Conservation (phyloP, 2,329 filamentous ascomycete genomes). For the Hypoxylon sp. region DNA sequence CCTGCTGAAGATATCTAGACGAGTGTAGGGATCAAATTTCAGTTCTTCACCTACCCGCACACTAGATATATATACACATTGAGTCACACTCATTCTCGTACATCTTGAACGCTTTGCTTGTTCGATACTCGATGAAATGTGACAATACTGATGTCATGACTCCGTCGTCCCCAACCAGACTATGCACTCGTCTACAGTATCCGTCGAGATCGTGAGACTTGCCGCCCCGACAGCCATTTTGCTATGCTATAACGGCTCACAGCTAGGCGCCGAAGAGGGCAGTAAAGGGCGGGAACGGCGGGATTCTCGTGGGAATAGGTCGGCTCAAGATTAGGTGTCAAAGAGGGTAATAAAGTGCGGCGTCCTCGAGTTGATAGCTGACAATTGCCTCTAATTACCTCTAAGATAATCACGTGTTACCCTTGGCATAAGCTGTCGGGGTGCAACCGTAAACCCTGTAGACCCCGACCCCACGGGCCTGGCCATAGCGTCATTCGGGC, state of each 20-base stretch:
- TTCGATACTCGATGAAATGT: slow-evolving; percentile 3
- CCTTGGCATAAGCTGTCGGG: slow-evolving; percentile 14
- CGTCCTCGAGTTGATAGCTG: too few species aligned
- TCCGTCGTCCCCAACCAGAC: slow-evolving; percentile 25
- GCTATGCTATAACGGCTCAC: too few species aligned
- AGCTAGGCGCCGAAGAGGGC: too few species aligned
- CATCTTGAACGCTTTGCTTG: background rate
- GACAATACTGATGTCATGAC: slow-evolving; percentile 34
- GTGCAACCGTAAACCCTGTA: background rate
- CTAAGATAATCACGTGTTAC: slow-evolving; percentile 8
- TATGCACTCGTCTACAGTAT: background rate
- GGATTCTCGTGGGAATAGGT: too few species aligned
- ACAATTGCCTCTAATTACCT: too few species aligned
- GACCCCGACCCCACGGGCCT: slow-evolving; percentile 3
- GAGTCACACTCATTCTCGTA: slow-evolving; percentile 1
- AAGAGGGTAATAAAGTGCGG: background rate
- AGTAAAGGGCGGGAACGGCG: too few species aligned
- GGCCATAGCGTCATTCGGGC: slow-evolving; percentile 16
- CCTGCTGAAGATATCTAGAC: background rate
- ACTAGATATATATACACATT: slow-evolving; percentile 6
- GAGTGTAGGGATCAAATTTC: background rate
- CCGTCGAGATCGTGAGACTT: slow-evolving; percentile 1
- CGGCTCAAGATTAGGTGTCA: background rate
- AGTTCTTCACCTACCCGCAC: too few species aligned
- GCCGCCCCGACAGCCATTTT: too few species aligned